Base-by-base conservation (phyloP, 2,329 filamentous ascomycete genomes). In the Pestalotiopsis sp. region DNA sequence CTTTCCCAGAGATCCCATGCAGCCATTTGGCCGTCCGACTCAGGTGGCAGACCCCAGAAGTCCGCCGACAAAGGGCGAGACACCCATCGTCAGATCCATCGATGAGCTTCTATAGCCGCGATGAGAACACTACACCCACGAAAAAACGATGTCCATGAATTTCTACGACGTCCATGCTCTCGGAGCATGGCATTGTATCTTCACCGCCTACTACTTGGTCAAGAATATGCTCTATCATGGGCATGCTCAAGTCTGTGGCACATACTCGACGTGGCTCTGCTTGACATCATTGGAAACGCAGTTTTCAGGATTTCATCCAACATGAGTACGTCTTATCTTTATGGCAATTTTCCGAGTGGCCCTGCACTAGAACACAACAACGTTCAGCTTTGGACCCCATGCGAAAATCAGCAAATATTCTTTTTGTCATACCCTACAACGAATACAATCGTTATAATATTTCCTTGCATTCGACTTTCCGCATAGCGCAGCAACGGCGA, bases 21-120 rank as follows among this genome's bases (percentile, higher is more conserved):
- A 78, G 60, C 81, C 84, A 2, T 88, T 88, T 70, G 83, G 81
- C 58, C 82, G 84, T 48, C 86, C 86, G 11, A 73, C 81, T 2
- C 84, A 86, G 69, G 79, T 83, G 11, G 83, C 83, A 14, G 91
- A 94, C 75, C 92, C 92, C 14, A 83, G 92, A 72, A 94, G 92
- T 76, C 92, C 92, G 17, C 90, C 91, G 0, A 92, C 91, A 13
- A 88, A 87, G 74, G 92, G 92, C 52, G 91, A 92, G 76, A 89
- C 88, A 68, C 91, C 92, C 3, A 94, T 95, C 69, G 88, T 90
- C 64, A 85, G 92, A 67, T 94, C 91, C 68, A 95, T 95, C 74
- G 91, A 93, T 76, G 92, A 94, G 74, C 83, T 94, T 64, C 82
- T 94, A 78, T 94, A 84, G 83, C 64, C 39, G 24, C n/a, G 24